Base-by-base conservation (phyloP, 2,329 filamentous ascomycete genomes). In the Teratosphaeria gauchensis region DNA sequence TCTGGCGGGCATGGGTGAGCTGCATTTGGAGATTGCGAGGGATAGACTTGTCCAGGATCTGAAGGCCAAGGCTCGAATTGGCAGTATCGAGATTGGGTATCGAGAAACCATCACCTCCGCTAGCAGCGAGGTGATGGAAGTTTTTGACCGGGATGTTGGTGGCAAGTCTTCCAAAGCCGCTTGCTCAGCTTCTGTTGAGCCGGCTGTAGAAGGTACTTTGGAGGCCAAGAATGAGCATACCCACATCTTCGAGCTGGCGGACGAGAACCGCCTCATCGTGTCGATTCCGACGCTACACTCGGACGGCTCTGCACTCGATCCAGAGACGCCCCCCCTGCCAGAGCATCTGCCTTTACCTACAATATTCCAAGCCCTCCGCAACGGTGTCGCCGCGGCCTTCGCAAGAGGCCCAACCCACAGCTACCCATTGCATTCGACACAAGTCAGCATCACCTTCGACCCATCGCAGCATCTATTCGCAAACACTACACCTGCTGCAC, bases 51-150 rank as follows among this genome's bases (percentile, higher is more conserved):
- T 94, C 64, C 89, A 90, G 56, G 90, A 95, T 69, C 87, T 96
- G 75, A 95, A 94, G 72, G 90, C 79, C 73, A 96, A 84, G 81
- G 91, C 80, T 62, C 85, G 77, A 19, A 96, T 96, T 78, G 92
- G 92, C 12, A 86, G 85, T 56, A 95, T 99, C 62, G 89, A 96
- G 67, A 96, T 99, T 61, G 91, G 95, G 65, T 99, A 97, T 74
- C 87, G 95, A 57, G 94, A 99, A 75, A 87, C 86, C 54, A 77
- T 94, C 9, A 83, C 84, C 0, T 76, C 77, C 2, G 67, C 80
- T 0, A 86, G 85, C 0, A 70, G 72, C 0, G 75, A 82, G 0
- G 80, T 85, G 42, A 83, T 81, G 28, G 81, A 82, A 12, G 76
- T 85, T 4, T 91, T 91, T 68, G 90, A 96, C 66, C 87, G 86